Base-by-base conservation (phyloP, 2,329 filamentous ascomycete species). In the Xylaria sp. region DNA sequence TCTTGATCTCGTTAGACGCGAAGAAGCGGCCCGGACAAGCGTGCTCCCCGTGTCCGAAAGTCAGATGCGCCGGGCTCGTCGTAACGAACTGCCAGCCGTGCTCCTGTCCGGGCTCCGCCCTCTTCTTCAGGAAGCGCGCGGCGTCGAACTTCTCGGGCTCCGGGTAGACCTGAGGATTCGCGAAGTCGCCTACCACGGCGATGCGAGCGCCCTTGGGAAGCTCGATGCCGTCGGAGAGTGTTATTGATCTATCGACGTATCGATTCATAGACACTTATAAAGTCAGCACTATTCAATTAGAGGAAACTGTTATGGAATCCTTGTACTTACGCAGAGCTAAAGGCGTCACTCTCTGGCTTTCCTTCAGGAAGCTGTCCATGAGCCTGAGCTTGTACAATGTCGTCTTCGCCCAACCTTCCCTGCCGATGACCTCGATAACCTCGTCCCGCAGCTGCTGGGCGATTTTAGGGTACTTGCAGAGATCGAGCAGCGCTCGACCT, bases 401-500 rank as follows among this genome's bases (percentile, higher is more conserved):
- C 10, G 73, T 78, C 72, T 78, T 80, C n/a, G 73, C 72, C 77
- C 78, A 79, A 6, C 78, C 78, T 51, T 75, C 60, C 25, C 75
- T 69, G 51, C 75, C 68, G 13, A 79, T 73, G 29, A 79, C 75
- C 18, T 77, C 74, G 35, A 79, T 72, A 23, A 84, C 82, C 74
- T 87, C 84, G 18, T 84, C 76, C 1, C 85, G 80, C 25, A 86
- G 73, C 23, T 80, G 79, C 37, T 83, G 79, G 23, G 81, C 74
- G 65, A 82, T 80, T 63, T 86, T 83, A 0, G 83, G 84, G 44
- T 77, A 69, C 42, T 80, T 74, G 37, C 79, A 80, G n/a, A 87
- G 74, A 63, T 87, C 84, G 55, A 81, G 80, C 54, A 87, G 71
- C 6, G 63, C 81, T 68, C 60, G 81, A 2, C 78, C 79, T 1